Conservation (phyloP, 768 basidiomycete species). For the Russula dissimulans region DNA sequence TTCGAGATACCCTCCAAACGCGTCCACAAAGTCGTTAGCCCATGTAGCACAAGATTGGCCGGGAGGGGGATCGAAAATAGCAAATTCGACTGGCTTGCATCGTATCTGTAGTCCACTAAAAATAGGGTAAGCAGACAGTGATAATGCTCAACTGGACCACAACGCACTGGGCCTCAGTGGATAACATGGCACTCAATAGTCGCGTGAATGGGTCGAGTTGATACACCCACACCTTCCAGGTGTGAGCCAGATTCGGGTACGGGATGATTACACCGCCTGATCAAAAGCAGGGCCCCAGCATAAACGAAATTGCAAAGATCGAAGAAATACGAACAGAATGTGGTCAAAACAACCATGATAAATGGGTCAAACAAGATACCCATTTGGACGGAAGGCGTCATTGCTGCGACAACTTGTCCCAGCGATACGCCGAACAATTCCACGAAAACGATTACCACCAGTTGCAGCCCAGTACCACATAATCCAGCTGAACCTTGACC, state of each 20-base stretch:
- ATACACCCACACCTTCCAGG: conserved; percentile 79
- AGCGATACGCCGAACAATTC: conserved; percentile 66
- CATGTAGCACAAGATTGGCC: conserved; percentile 66
- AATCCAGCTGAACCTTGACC: conserved; percentile 52
- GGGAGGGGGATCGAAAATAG: conserved; percentile 58
- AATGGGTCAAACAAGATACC: conserved; percentile 79
- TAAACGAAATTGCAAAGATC: not conserved
- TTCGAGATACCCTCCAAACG: conserved; percentile 65
- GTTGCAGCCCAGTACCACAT: conserved; percentile 61
- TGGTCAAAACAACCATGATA: conserved; percentile 49
- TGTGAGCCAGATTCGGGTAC: conserved; percentile 47
- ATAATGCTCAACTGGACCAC: not conserved
- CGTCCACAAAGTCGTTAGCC: conserved; percentile 52
- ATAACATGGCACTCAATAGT: conserved; percentile 59
- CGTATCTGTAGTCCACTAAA: conserved; percentile 52
- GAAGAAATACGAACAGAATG: conserved; percentile 44
- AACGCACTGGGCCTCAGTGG: conserved; percentile 63
- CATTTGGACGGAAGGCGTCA: conserved; percentile 65
- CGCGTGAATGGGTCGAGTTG: conserved; percentile 63
- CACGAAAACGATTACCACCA: conserved; percentile 62
- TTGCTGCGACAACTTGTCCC: conserved; percentile 63
- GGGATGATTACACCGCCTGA: conserved; percentile 64
- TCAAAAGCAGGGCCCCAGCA: not conserved
- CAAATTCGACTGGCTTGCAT: conserved; percentile 62
- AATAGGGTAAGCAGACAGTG: not conserved